Base-by-base conservation (phyloP, 2,329 filamentous ascomycete species). In the Fusarium napiforme region DNA sequence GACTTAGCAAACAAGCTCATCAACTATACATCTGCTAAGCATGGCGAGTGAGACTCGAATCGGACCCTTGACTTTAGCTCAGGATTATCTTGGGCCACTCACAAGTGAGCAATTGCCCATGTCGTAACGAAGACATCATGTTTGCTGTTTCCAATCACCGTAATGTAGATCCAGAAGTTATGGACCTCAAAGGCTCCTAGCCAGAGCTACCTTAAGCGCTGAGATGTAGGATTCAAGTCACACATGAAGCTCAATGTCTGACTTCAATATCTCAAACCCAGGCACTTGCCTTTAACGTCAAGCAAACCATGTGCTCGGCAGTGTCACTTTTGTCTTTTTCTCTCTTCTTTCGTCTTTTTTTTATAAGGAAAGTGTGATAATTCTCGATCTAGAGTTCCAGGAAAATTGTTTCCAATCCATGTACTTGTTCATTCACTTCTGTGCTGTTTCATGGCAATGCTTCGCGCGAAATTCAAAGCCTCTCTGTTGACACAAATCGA, bases 21-120 rank as follows among this genome's bases (percentile, higher is more conserved):
- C 8, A n/a, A n/a, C 58, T 32, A 26, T 28, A 30, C 12, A 32
- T 43, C 23, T 40, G 28, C 28, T 43, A 28, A 49, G 23, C 11
- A 42, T 53, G 50, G 46, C 47, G 36, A 47, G n/a, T 49, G 42
- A 59, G 56, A 59, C 39, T 63, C 37, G 42, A 42, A 43, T n/a
- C 34, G 42, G 56, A 61, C 34, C 63, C 49, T 68, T 37, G 43
- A 53, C 45, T 40, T 58, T 42, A 46, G 42, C 39, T 56, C 37
- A 21, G 28, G 34, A 40, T 32, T 43, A 53, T 26, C 30, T 68
- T 43, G 46, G 46, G 10, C 71, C 71, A 73, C 42, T 74, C 46
- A 71, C 46, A 64, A 30, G 26, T 30, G 40, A 73, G 55, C 21
- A 74, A 47, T 52, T 32, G 71, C 59, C 71, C 71, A 73, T 72